phyloP scores from a whole-genome alignment of 129 eudicot species.

The Calendula officinalis region DNA sequence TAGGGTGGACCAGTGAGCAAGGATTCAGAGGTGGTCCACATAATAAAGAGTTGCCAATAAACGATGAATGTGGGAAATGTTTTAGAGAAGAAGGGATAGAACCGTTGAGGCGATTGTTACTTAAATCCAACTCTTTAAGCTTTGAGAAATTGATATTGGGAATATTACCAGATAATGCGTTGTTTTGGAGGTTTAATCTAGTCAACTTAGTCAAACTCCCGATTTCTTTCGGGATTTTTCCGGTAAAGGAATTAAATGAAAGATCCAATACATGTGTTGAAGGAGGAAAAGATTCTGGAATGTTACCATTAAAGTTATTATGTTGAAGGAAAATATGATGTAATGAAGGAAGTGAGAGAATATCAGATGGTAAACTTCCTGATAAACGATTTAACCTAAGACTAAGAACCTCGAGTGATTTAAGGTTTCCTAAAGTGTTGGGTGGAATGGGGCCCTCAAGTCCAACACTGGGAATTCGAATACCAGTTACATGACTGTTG shows the following conservation, averaged over 20 bases:
- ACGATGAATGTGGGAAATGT: slow-evolving; percentile 62
- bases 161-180: slow-evolving; percentile 62
- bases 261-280: slow-evolving; percentile 53
- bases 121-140: slow-evolving; percentile 50
- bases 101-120: slow-evolving; percentile 63
- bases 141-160: slow-evolving; percentile 45
- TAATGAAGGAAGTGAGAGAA: slow-evolving; percentile 67
- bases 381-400: slow-evolving; percentile 59
- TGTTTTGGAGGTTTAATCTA: slow-evolving; percentile 57
- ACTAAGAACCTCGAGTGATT: slow-evolving; percentile 50
- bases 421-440: slow-evolving; percentile 56
- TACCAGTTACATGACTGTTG: slow-evolving; percentile 33
- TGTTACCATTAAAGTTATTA: slow-evolving; percentile 56
- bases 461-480: slow-evolving; percentile 72
- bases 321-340: slow-evolving; percentile 56
- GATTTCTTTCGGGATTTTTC: slow-evolving; percentile 47
- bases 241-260: slow-evolving; percentile 58
- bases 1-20: slow-evolving; percentile 37
- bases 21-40: slow-evolving; percentile 65
- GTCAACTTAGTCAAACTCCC: slow-evolving; percentile 55
- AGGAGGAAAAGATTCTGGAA: slow-evolving; percentile 51
- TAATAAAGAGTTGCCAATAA: slow-evolving; percentile 51
- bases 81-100: slow-evolving; percentile 55
- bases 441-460: slow-evolving; percentile 61
- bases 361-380: slow-evolving; percentile 64